Conservation (phyloP, 2,329 filamentous ascomycete genomes). For the Ophiostoma piceae region DNA sequence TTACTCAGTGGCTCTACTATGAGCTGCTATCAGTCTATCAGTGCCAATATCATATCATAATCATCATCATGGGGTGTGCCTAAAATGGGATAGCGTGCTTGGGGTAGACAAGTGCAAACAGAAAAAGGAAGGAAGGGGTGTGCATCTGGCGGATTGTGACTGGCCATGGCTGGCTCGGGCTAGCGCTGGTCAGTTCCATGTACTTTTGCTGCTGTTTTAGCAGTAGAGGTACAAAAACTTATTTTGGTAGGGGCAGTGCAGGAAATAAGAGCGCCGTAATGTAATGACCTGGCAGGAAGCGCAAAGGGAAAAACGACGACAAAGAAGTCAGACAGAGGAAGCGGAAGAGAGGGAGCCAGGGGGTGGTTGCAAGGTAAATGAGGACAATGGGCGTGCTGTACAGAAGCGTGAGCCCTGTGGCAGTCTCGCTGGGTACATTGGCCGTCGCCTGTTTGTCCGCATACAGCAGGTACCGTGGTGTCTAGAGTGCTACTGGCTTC, state of each 20-base stretch:
- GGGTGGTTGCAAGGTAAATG: constrained; percentile 15
- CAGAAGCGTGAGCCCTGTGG: neutral
- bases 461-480: neutral
- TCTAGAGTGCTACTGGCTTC: no score
- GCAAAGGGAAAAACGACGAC: neutral
- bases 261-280: no score
- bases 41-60: neutral
- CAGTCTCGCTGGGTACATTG: neutral
- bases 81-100: constrained; percentile 23
- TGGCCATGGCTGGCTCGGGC: neutral
- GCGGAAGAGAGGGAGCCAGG: constrained; percentile 5
- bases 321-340: neutral
- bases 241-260: constrained; percentile 15
- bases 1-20: no score
- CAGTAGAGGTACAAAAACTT: neutral
- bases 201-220: neutral
- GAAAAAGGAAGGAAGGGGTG: constrained; percentile 15
- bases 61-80: constrained; percentile 27
- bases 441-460: neutral
- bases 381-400: constrained; percentile 7
- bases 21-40: no score
- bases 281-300: neutral
- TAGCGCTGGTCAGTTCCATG: neutral
- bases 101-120: constrained; percentile 14
- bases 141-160: neutral